Conservation (phyloP, 495 filamentous ascomycete species). For the Hypoxylon fragiforme region DNA sequence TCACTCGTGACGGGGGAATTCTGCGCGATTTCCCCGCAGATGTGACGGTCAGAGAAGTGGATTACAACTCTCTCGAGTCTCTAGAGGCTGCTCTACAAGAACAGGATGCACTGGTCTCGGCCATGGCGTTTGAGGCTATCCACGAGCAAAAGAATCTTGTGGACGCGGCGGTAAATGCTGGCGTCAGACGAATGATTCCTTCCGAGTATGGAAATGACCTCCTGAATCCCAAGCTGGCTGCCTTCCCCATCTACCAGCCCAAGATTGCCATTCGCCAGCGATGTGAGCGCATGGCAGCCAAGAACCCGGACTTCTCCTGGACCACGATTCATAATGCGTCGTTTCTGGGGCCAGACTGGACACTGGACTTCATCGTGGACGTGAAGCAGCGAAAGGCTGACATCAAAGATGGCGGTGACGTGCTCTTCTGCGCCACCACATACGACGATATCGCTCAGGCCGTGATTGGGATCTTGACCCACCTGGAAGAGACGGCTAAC, state of each 20-base stretch:
- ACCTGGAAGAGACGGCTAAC: constrained; percentile 31
- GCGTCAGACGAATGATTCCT: constrained; percentile 61
- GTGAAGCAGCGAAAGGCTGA: constrained; percentile 32
- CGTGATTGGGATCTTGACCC: constrained; percentile 31
- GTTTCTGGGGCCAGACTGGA: constrained; percentile 41
- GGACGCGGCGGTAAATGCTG: constrained; percentile 59
- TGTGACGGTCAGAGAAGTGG: constrained; percentile 52
- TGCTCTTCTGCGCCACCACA: constrained; percentile 30
- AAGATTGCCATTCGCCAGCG: constrained; percentile 49
- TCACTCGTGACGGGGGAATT: constrained; percentile 15
- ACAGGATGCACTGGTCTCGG: constrained; percentile 58
- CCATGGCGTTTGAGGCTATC: constrained; percentile 42
- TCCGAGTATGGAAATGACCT: constrained; percentile 58
- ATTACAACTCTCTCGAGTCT: constrained; percentile 56
- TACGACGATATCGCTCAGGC: constrained; percentile 31
- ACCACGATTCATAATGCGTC: constrained; percentile 48
- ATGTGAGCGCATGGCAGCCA: constrained; percentile 39
- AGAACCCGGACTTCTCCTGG: constrained; percentile 47
- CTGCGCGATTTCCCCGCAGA: constrained; percentile 35
- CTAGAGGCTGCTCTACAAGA: constrained; percentile 52
- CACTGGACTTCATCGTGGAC: constrained; percentile 33
- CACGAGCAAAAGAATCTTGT: constrained; percentile 52
- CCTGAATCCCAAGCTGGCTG: constrained; percentile 39
- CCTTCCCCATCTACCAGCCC: constrained; percentile 40
- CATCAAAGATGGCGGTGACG: constrained; percentile 32